phyloP scores from a whole-genome alignment of 163 green algal genomes.

The Chlorella variabilis region DNA sequence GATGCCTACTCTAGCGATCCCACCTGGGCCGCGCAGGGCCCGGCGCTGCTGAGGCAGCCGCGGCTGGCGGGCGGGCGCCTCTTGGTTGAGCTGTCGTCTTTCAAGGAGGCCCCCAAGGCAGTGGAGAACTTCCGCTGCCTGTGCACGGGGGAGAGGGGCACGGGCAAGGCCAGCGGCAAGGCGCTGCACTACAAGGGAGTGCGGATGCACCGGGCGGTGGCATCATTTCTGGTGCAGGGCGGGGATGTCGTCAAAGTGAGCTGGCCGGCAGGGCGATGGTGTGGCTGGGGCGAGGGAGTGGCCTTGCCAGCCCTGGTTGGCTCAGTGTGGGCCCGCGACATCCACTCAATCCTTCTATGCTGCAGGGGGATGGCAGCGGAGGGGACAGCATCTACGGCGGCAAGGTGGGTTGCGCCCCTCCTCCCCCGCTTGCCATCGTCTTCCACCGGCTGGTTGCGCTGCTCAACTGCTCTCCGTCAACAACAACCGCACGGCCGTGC shows the following conservation, averaged over 20 bases:
- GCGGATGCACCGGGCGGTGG: constrained; percentile 79
- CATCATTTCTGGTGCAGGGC: constrained; percentile 81
- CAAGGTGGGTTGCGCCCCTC: constrained; percentile 12
- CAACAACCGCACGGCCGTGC: no score
- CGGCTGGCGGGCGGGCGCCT: constrained; percentile 69
- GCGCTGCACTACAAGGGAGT: constrained; percentile 86
- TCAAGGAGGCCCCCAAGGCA: constrained; percentile 59
- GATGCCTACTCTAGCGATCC: constrained; percentile 67
- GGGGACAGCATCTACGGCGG: constrained; percentile 83
- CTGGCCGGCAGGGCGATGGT: background rate
- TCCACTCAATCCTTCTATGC: no score
- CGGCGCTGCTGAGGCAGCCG: constrained; percentile 32
- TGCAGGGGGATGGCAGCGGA: constrained; percentile 70
- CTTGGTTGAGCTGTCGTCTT: constrained; percentile 70
- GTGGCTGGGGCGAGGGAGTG: no score
- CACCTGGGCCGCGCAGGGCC: constrained; percentile 57
- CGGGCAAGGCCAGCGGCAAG: constrained; percentile 80
- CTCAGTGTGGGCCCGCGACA: no score
- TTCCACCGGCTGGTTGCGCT: background rate
- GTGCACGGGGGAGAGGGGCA: constrained; percentile 67
- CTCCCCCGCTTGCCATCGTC: background rate
- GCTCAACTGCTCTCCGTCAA: no score
- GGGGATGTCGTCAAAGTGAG: constrained; percentile 75
- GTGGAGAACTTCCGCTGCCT: constrained; percentile 73
- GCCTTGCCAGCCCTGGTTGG: no score